Percentiles rank a stretch among this genome's conserved stretches.
Conservation (phyloP, 106 monocot species). For the Acanthochlamys bracteata region DNA sequence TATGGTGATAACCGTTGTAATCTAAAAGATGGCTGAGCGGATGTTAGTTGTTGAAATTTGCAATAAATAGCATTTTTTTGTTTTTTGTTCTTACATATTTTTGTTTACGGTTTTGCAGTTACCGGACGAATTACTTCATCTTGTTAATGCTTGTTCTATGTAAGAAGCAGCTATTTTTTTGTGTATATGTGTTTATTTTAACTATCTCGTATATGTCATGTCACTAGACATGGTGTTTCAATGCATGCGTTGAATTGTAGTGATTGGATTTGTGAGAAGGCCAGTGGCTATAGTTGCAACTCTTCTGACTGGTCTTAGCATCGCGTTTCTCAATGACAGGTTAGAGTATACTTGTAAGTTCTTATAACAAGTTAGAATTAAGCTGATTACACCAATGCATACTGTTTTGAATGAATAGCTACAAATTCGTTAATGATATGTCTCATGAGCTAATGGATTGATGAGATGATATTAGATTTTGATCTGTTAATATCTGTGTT, state of each 20-base stretch:
- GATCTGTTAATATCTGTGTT: too few relatives aligned
- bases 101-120: slow-evolving; percentile 21
- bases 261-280: slow-evolving; percentile 60
- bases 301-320: slow-evolving; percentile 45
- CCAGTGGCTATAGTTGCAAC: slow-evolving; percentile 77
- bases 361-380: too few relatives aligned
- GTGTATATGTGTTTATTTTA: not conserved
- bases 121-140: slow-evolving; percentile 71
- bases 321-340: slow-evolving; percentile 87
- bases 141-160: slow-evolving; percentile 61
- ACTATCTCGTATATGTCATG: not conserved
- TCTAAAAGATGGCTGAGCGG: too few relatives aligned
- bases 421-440: too few relatives aligned
- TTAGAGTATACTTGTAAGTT: too few relatives aligned
- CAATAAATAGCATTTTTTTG: too few relatives aligned
- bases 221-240: not conserved
- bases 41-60: too few relatives aligned
- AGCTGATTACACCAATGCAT: too few relatives aligned
- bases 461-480: too few relatives aligned
- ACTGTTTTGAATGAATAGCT: too few relatives aligned
- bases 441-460: too few relatives aligned
- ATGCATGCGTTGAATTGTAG: slow-evolving; percentile 14
- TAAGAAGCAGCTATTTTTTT: slow-evolving; percentile 7
- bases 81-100: not conserved
- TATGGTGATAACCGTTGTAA: too few relatives aligned